phyloP scores from a whole-genome alignment of 2,329 filamentous ascomycete species.

The Xylariales sp. region DNA sequence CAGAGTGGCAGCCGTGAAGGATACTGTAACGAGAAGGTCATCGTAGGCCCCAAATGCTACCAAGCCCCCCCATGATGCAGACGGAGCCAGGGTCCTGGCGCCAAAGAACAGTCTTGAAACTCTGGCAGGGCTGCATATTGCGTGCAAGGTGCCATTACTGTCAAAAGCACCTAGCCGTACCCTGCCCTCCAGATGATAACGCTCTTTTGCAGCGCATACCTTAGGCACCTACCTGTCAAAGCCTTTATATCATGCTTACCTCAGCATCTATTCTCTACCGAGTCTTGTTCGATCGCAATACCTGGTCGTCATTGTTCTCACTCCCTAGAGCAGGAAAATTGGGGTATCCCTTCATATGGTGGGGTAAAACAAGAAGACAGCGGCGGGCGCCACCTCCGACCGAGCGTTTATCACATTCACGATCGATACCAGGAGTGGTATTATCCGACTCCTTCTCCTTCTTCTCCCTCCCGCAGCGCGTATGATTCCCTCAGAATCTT shows the following conservation, averaged over 20 bases:
- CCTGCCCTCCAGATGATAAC: conserved; percentile 15
- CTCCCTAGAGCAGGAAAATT: not conserved
- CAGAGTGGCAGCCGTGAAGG: conserved; percentile 1
- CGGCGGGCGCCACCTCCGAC: not conserved
- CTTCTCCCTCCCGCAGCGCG: not conserved
- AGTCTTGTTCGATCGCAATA: not conserved
- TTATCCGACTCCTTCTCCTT: not conserved
- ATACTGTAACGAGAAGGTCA: conserved; percentile 35
- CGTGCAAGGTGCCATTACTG: conserved; percentile 16
- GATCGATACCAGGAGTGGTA: not conserved
- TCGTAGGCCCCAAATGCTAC: conserved; percentile 26
- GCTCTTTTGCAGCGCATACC: not conserved
- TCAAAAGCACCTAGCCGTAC: not conserved
- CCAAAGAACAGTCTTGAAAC: conserved; percentile 16
- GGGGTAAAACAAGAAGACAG: conserved; percentile 1
- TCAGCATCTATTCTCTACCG: not conserved
- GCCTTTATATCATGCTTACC: conserved; percentile 9
- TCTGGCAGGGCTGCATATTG: conserved; percentile 34
- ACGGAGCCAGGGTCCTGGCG: conserved; percentile 24
- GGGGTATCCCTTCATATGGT: not conserved
- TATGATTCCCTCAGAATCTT: not conserved
- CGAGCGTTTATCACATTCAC: not conserved
- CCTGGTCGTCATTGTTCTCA: not conserved
- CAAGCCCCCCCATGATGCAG: conserved; percentile 27
- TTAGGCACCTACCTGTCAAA: not conserved